These are phyloP conservation scores for Xylaria scruposa DNA, from an alignment of 495 filamentous ascomycete species.

Conservation along the genomic window DNA sequence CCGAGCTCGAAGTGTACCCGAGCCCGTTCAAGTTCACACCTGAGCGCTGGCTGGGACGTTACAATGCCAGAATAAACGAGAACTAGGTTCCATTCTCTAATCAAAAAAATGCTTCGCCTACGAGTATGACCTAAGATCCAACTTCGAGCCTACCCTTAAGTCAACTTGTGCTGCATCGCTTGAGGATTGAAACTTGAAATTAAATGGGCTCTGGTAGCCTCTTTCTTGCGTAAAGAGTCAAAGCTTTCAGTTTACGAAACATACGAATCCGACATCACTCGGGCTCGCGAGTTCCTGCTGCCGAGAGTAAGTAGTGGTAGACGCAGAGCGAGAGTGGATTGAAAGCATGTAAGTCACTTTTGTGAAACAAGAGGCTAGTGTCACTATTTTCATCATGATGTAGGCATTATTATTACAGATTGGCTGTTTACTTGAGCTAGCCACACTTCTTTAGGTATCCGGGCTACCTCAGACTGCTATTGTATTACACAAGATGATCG, in stretches of 20 bases:
- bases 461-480: background rate
- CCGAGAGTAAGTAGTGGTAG: background rate
- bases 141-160: background rate
- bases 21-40: slow-evolving; percentile 45
- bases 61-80: slow-evolving; percentile 31
- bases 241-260: background rate
- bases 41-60: slow-evolving; percentile 49
- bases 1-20: slow-evolving; percentile 46
- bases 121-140: slow-evolving; percentile 21
- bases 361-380: background rate
- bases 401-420: background rate
- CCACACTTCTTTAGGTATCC: background rate
- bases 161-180: background rate
- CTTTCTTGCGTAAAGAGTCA: slow-evolving; percentile 37
- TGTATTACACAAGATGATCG: background rate
- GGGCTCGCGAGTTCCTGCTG: background rate
- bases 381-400: background rate
- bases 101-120: slow-evolving; percentile 32
- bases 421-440: background rate
- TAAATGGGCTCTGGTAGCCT: slow-evolving; percentile 40
- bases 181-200: slow-evolving; percentile 40
- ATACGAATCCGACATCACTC: background rate
- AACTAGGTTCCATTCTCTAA: slow-evolving; percentile 32
- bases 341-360: too few relatives aligned
- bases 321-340: background rate